Conservation (phyloP, 148 eudicot species). For the Arbutus unedo region DNA sequence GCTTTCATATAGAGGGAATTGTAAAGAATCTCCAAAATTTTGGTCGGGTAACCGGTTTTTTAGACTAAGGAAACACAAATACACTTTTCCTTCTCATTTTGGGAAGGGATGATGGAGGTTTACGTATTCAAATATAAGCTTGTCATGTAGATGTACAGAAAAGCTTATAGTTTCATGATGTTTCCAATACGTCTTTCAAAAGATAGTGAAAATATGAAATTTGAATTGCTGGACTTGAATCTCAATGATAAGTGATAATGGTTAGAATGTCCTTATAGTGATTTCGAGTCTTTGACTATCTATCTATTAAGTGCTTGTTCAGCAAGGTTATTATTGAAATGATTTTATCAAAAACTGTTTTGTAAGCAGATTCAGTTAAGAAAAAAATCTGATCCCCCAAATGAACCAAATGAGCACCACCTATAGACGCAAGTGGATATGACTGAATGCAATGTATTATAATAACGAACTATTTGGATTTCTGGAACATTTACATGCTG, state of each 20-base stretch:
- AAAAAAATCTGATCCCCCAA: not conserved
- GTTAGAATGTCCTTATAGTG: not conserved
- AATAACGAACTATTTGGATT: too few relatives aligned
- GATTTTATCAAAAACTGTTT: not conserved
- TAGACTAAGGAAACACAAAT: not conserved
- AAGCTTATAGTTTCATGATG: not conserved
- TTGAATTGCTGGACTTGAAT: not conserved
- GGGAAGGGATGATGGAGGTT: not conserved
- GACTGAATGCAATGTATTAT: too few relatives aligned
- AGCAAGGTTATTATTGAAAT: not conserved
- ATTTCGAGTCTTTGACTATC: not conserved
- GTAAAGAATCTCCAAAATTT: not conserved
- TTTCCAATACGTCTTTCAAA: not conserved
- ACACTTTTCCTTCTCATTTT: not conserved
- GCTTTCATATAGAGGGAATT: not conserved
- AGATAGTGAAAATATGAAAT: not conserved
- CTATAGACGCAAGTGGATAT: too few relatives aligned
- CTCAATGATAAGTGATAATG: not conserved
- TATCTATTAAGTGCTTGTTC: not conserved
- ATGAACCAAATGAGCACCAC: not conserved
- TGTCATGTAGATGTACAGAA: not conserved
- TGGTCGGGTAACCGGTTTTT: not conserved
- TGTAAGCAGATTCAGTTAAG: not conserved
- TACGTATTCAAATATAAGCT: not conserved
- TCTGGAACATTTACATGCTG: not conserved